Percentiles rank a stretch among this genome's conserved stretches.
Evolutionary conservation across 2,329 filamentous ascomycete genomes (phyloP).

Genomic region (Fusarium tuaranense): DNA sequence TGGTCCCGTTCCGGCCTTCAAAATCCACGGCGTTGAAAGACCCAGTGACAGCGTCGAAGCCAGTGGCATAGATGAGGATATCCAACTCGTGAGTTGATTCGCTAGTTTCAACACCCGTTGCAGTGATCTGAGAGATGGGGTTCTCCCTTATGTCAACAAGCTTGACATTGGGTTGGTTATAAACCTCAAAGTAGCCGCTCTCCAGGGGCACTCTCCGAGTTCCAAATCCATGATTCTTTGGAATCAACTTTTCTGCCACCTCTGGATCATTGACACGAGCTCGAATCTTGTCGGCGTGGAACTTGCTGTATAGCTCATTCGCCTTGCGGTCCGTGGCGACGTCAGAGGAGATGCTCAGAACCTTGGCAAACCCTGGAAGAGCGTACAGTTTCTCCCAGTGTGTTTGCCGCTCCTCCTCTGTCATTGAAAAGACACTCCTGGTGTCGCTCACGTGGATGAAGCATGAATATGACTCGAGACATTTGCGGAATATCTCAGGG

Average conservation of each 20-base stretch:
- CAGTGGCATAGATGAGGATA: constrained; percentile 39
- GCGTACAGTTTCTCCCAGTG: constrained; percentile 49
- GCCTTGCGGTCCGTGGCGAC: constrained; percentile 21
- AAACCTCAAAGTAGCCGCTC: constrained; percentile 28
- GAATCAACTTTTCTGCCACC: constrained; percentile 24
- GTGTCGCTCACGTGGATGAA: constrained; percentile 36
- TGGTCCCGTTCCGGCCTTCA: constrained; percentile 57
- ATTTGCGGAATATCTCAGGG: constrained; percentile 36
- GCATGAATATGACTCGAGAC: constrained; percentile 36
- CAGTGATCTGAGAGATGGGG: constrained; percentile 31
- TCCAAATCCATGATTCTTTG: constrained; percentile 23
- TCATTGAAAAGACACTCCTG: constrained; percentile 37
- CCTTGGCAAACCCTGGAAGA: constrained; percentile 53
- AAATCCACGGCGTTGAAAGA: constrained; percentile 54
- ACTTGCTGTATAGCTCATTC: constrained; percentile 23
- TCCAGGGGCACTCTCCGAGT: constrained; percentile 21
- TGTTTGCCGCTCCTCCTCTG: constrained; percentile 43
- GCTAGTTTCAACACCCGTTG: constrained; percentile 24
- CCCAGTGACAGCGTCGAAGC: constrained; percentile 40
- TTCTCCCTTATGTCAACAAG: constrained; percentile 27
- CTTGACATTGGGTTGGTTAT: constrained; percentile 22
- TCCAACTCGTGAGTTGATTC: constrained; percentile 28
- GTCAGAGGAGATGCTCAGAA: constrained; percentile 19
- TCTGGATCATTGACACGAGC: constrained; percentile 16
- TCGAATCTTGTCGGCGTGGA: constrained; percentile 26